Percentiles rank a stretch among this genome's conserved stretches.
Conservation (phyloP, 2,329 filamentous ascomycete species). For the Xylaria hypoxylon region DNA sequence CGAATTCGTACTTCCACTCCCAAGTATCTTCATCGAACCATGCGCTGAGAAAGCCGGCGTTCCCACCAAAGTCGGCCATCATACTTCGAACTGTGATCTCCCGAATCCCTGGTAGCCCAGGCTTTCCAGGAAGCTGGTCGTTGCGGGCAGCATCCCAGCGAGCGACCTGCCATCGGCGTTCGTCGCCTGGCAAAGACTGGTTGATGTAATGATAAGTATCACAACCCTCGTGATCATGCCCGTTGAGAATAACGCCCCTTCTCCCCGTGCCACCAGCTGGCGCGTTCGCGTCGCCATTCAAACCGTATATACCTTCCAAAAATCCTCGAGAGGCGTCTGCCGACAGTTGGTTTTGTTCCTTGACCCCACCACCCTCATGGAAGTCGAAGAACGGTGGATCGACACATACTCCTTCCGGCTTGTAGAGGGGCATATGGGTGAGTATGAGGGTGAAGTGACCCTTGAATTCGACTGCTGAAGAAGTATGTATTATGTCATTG, state of each 20-base stretch:
- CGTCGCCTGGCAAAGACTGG: slow-evolving; percentile 62
- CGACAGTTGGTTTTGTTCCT: slow-evolving; percentile 92
- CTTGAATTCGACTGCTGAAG: slow-evolving; percentile 68
- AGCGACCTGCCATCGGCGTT: slow-evolving; percentile 63
- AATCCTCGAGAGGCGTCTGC: slow-evolving; percentile 77
- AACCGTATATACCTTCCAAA: slow-evolving; percentile 86
- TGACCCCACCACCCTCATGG: slow-evolving; percentile 77
- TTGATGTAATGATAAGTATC: slow-evolving; percentile 87
- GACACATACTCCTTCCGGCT: slow-evolving; percentile 82
- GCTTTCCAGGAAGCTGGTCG: slow-evolving; percentile 55
- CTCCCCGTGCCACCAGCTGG: slow-evolving; percentile 73
- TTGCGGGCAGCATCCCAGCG: slow-evolving; percentile 60
- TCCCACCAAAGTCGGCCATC: slow-evolving; percentile 97
- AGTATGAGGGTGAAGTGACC: slow-evolving; percentile 84
- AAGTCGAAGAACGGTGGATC: slow-evolving; percentile 88
- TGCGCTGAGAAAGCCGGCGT: slow-evolving; percentile 85
- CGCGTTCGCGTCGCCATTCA: slow-evolving; percentile 71
- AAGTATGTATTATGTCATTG: slow-evolving; percentile 73
- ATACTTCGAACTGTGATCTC: slow-evolving; percentile 96
- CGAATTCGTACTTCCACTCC: slow-evolving; percentile 87
- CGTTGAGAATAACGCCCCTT: slow-evolving; percentile 84
- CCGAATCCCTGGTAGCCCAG: slow-evolving; percentile 72
- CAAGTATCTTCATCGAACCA: slow-evolving; percentile 83
- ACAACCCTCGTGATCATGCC: slow-evolving; percentile 95
- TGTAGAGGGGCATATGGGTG: slow-evolving; percentile 93